Percentiles rank a stretch among this genome's conserved stretches.
These are phyloP conservation scores for Cryptococcus amylolentus DNA, from an alignment of 1,284 basidiomycete genomes.

Conservation along the genomic window DNA sequence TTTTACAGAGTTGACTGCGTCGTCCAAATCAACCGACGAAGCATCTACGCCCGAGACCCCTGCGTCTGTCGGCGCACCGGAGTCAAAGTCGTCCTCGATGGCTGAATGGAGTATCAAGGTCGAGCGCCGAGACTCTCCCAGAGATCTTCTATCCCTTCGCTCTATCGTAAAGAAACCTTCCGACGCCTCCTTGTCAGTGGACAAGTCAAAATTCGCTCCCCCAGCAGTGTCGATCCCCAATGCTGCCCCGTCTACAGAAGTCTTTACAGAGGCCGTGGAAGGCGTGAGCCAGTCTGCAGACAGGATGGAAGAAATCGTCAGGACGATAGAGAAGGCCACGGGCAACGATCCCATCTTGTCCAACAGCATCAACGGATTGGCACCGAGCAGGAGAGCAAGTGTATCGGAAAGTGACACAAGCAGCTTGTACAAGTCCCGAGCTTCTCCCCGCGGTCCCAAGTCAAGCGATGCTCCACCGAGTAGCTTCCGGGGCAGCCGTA, in stretches of 20 bases:
- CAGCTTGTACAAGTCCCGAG: background rate
- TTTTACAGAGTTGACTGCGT: constrained; percentile 22
- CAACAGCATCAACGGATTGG: background rate
- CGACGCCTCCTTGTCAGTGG: constrained; percentile 20
- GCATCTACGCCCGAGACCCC: background rate
- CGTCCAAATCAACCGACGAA: constrained; percentile 1
- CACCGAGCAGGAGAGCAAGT: background rate
- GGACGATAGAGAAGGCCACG: constrained; percentile 30
- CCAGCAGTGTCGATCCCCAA: constrained; percentile 11
- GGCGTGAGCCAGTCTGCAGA: constrained; percentile 18
- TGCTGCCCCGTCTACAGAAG: constrained; percentile 24
- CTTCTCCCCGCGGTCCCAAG: background rate
- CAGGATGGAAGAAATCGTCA: constrained; percentile 22
- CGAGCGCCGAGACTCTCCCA: constrained; percentile 28
- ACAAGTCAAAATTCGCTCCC: constrained; percentile 4
- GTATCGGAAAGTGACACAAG: background rate
- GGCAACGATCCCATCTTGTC: constrained; percentile 19
- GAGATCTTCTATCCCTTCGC: constrained; percentile 34
- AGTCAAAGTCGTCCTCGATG: background rate
- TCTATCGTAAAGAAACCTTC: constrained; percentile 33
- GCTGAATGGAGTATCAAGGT: constrained; percentile 26
- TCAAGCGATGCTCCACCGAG: constrained; percentile 7
- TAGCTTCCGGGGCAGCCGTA: constrained; percentile 8
- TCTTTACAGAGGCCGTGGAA: constrained; percentile 28
- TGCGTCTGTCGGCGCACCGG: background rate